These are phyloP conservation scores for Pneumocystis sp. DNA, from an alignment of 1,139 yeast species.

Conservation along the genomic window DNA sequence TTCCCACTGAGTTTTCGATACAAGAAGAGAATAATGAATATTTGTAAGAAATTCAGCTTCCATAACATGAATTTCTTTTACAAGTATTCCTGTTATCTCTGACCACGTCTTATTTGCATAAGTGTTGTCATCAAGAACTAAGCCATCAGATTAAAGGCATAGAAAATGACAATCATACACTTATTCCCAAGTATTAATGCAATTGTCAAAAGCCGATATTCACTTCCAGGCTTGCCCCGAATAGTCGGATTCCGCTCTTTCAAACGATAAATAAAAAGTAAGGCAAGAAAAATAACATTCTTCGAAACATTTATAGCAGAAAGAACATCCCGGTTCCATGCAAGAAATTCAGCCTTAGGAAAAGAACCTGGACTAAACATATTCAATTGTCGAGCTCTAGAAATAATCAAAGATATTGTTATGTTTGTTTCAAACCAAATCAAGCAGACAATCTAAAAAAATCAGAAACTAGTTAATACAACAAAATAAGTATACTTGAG, in stretches of 20 bases:
- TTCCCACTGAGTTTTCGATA: conserved; percentile 20
- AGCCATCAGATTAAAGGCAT: background rate
- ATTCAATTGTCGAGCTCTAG: background rate
- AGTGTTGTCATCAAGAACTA: conserved; percentile 74
- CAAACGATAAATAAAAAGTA: conserved; percentile 24
- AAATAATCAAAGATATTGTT: background rate
- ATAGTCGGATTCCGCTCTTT: conserved; percentile 20
- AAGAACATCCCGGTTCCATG: conserved; percentile 16
- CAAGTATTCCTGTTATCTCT: conserved; percentile 65
- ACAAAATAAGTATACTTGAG: background rate
- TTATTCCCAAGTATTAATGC: conserved; percentile 74
- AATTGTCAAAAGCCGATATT: conserved; percentile 48
- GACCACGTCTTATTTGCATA: conserved; percentile 88
- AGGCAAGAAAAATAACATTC: conserved; percentile 24
- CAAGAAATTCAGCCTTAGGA: background rate
- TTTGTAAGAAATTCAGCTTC: conserved; percentile 36
- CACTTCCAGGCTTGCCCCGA: conserved; percentile 25
- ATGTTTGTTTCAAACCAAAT: background rate
- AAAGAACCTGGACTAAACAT: background rate
- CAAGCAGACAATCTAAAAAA: background rate
- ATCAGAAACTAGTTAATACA: background rate
- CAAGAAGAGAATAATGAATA: conserved; percentile 22
- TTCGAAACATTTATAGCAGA: conserved; percentile 24
- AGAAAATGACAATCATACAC: conserved; percentile 20
- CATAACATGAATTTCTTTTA: conserved; percentile 42